Base-by-base conservation (phyloP, 2,329 filamentous ascomycete species). In the Boeremia exigua region DNA sequence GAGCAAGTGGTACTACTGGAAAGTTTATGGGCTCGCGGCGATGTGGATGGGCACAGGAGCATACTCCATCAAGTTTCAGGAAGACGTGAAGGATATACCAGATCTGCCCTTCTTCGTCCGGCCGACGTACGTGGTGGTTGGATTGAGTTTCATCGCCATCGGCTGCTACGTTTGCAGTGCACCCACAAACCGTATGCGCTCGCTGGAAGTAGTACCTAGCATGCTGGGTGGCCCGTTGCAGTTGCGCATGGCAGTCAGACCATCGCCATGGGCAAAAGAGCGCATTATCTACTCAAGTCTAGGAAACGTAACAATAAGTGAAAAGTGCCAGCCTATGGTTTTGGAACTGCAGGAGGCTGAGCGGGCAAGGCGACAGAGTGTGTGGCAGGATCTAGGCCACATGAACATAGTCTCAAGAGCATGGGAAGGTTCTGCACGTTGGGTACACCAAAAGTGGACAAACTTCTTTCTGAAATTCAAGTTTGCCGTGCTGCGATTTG, bases 391-490 rank as follows among this genome's bases (percentile, higher is more conserved):
- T n/a, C 46, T 74, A 37, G 67, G 58, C 27, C 56, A 62, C 6
- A 52, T 67, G 56, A 68, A 62, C n/a, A 61, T 71, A 14, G 12
- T 65, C 3, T 39, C 50, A 2, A 63, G 63, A 14, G 40, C 55
- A 0, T 72, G 70, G 70, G 70, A 73, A 43, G 58, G 68, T 0
- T 60, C 61, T 0, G 71, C 69, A 7, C 67, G 72, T 9, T 72
- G 66, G 60, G 59, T 74, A 8, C 65, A 74, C 40, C 70, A 74
- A 49, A 73, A 70, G 47, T 73, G 70, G 70, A 73, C 68, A 8
- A 70, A 66, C 19, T 75, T 75, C 61, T 75, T 75, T 39, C 45
- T 71, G 29, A 61, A 57, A 9, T 74, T 75, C 61, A 75, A 75
- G 48, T 73, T 71, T 34, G 67, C 68, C 5, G 68, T 75, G 9